Evolutionary conservation across 176 grass and related monocot species (phyloP), one percentile per base, ranked within the genome.

Genomic region (Lolium perenne): DNA sequence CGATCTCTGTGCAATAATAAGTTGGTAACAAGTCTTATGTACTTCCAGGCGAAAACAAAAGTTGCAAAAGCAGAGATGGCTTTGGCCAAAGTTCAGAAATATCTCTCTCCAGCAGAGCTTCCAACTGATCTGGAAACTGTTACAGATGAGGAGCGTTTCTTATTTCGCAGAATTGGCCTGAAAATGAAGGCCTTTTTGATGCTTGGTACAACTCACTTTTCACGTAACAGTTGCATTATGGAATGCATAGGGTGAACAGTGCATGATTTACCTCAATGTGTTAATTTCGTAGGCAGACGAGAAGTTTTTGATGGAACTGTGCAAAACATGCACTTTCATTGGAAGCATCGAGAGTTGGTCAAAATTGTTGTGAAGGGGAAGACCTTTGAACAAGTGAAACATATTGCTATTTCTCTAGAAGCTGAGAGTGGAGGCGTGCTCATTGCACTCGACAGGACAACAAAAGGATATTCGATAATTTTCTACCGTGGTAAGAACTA

Each of bases 401-500:
- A 98, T 71, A 91, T 92, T 82, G 94, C 97, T 17, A 94, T 98
- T 45, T 94, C 93, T 71, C 90, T 98, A 10, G 97, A 98, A 86
- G 94, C 97, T 69, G 97, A 98, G 88, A 98, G 97, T 84, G 92
- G 89, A 25, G 97, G 93, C 1, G 88, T 98, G 55, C 90, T 98
- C 63, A 92, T 95, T 90, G 95, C 97, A 84, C 86, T 95, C 9
- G 96, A 98, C 84, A 98, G 88, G 84, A 98, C 97, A 67, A 95
- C 88, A 41, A 94, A 98, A 89, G 94, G 97, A 81, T 94, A 92
- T 51, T 89, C 94, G 13, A 94, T 98, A 13, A 86, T 98, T 75
- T 80, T 95, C n/a, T 94, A 94, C 77, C 90, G 93, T 49, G 96
- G 94, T 56, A 95, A 98, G 81, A 98, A 98, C 74, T 98, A 98